Evolutionary conservation across 192 early-diverging fungal genomes (phyloP), one percentile per base, ranked within the genome.

Genomic region (Phycomyces blakesleeanus): DNA sequence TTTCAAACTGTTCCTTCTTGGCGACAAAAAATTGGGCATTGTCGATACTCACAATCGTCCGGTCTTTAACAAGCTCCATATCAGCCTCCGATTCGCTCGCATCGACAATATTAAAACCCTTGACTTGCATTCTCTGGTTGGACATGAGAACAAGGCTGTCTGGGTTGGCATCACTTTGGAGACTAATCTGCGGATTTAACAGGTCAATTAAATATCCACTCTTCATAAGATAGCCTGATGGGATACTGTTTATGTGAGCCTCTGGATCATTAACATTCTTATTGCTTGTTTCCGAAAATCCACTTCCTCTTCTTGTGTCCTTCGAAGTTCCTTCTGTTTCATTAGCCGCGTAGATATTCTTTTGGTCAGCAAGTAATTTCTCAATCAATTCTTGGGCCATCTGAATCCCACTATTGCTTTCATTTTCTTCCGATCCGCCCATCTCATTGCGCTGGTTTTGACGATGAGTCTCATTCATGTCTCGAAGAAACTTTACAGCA

Each of bases 401-500:
- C 50, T 61, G 29, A 15, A 37, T 57, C 39, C 66, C 71, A 29
- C 71, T 81, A 15, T 40, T 63, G 11, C 51, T 54, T 15, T 63
- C 65, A 27, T 68, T 64, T 38, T 52, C 59, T 22, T 55, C 57
- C 21, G 26, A 41, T 5, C 24, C 39, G 20, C 49, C 49, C 12
- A 16, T 39, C 56, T n/a, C 49, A 40, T 40, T n/a, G n/a, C n/a
- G 34, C 9, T 0, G 26, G 42, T 51, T 71, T 59, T 38, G 57
- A 41, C 5, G 44, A 14, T 14, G 53, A 49, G 47, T 63, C 25
- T 69, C 59, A 15, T 83, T 78, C 16, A 93, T 67, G 38, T 91
- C 91, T 40, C 82, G 80, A 55, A 87, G 82, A n/a, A 93, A 87
- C 59, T 87, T 83, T 18, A 87, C 79, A 0, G 94, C 87, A n/a